phyloP scores from a whole-genome alignment of 345 rosid genomes.

The Camelina neglecta region DNA sequence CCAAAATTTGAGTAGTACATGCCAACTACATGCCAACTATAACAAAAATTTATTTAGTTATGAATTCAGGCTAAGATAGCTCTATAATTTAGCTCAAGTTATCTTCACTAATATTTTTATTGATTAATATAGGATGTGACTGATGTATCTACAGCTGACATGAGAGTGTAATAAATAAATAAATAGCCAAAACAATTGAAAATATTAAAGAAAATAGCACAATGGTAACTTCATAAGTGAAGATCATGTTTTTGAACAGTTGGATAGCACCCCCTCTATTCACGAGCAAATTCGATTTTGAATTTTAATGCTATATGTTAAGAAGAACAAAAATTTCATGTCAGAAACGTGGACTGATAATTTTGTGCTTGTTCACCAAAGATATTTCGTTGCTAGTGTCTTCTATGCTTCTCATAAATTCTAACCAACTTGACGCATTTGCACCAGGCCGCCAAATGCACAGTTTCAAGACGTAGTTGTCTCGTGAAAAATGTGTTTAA shows the following conservation, averaged over 20 bases:
- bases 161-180: too few relatives aligned
- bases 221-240: background rate
- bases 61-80: background rate
- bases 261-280: too few relatives aligned
- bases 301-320: background rate
- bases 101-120: too few relatives aligned
- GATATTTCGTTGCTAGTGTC: background rate
- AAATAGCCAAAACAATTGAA: too few relatives aligned
- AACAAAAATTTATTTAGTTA: background rate
- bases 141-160: background rate
- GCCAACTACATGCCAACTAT: constrained; percentile 24
- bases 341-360: background rate
- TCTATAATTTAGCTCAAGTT: background rate
- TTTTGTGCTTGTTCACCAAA: background rate
- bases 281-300: background rate
- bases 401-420: background rate
- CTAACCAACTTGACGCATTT: background rate
- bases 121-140: background rate
- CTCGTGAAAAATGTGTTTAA: background rate
- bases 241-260: background rate
- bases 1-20: constrained; percentile 28
- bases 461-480: background rate
- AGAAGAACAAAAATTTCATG: background rate
- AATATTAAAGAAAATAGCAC: background rate
- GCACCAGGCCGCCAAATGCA: background rate